These are phyloP conservation scores for Cercospora sojina DNA, from an alignment of 2,329 filamentous ascomycete genomes.

Conservation along the genomic window DNA sequence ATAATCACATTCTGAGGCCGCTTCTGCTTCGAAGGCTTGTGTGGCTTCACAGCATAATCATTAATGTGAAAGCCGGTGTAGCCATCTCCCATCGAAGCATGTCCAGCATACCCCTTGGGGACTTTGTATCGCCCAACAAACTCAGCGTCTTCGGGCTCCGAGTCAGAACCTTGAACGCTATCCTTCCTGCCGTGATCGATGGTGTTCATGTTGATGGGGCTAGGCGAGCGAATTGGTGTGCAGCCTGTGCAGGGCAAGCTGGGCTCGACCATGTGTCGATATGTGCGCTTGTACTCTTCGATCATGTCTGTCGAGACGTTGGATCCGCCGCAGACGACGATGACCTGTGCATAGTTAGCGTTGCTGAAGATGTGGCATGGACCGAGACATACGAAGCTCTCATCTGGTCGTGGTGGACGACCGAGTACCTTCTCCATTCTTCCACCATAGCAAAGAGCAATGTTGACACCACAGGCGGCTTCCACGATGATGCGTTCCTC, in stretches of 20 bases:
- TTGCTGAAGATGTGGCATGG: background rate
- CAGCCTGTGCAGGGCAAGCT: background rate
- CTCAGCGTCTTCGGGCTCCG: background rate
- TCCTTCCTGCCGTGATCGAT: constrained; percentile 4
- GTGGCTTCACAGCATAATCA: background rate
- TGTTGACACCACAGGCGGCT: constrained; percentile 78
- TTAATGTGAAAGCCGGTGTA: constrained; percentile 2
- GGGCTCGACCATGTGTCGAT: constrained; percentile 25
- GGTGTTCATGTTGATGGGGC: constrained; percentile 6
- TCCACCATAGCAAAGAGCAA: constrained; percentile 67
- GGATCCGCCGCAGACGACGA: constrained; percentile 76
- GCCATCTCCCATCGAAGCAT: constrained; percentile 10
- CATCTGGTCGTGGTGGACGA: constrained; percentile 59
- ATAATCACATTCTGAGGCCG: constrained; percentile 16
- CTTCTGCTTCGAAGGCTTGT: constrained; percentile 5
- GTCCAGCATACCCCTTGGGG: constrained; percentile 11
- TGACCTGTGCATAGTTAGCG: constrained; percentile 42
- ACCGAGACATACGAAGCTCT: constrained; percentile 58
- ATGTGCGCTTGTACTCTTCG: constrained; percentile 49
- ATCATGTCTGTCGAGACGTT: constrained; percentile 55
- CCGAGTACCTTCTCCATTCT: constrained; percentile 59
- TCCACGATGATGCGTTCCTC: constrained; percentile 82
- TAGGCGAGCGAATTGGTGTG: constrained; percentile 7
- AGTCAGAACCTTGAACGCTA: constrained; percentile 5
- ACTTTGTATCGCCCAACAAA: background rate